A percentile compares a stretch with the other conserved stretches of the same genome.
phyloP scores from a whole-genome alignment of 2,329 filamentous ascomycete genomes.

The Monosporascus sp. region DNA sequence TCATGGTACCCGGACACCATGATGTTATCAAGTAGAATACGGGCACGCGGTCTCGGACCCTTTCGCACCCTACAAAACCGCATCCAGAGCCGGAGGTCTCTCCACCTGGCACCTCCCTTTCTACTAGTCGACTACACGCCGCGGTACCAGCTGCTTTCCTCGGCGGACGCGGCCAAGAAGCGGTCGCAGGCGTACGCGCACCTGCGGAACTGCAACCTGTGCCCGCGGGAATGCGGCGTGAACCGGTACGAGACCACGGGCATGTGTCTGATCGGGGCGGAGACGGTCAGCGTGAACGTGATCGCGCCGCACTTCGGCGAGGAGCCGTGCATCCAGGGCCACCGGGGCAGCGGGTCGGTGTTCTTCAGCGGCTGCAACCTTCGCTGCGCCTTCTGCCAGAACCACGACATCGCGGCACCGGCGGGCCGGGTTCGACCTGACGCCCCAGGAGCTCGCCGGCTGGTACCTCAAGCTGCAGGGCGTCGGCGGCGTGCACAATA shows the following conservation, averaged over 20 bases:
- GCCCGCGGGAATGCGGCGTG: conserved; percentile 69
- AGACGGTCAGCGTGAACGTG: conserved; percentile 40
- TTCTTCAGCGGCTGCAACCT: conserved; percentile 76
- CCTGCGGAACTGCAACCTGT: conserved; percentile 74
- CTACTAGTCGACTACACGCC: conserved; percentile 71
- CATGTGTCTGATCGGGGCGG: conserved; percentile 70
- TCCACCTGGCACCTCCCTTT: conserved; percentile 59
- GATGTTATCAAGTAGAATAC: conserved; percentile 18
- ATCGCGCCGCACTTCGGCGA: conserved; percentile 3
- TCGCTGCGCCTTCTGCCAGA: conserved; percentile 74
- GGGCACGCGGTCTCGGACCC: conserved; percentile 1
- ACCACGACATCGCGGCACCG: conserved; percentile 77
- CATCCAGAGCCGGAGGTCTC: conserved; percentile 11
- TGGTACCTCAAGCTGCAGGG: conserved; percentile 83
- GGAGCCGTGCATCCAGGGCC: conserved; percentile 79
- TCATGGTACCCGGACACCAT: conserved; percentile 8
- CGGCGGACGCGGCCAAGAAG: conserved; percentile 66
- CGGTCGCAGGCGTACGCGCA: conserved; percentile 69
- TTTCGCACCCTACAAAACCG: not conserved
- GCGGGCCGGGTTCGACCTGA: conserved; percentile 73
- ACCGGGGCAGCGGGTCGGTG: conserved; percentile 72
- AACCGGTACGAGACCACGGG: conserved; percentile 78
- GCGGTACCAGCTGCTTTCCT: conserved; percentile 63
- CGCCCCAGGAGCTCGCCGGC: conserved; percentile 70
- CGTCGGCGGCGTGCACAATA: conserved; percentile 78